phyloP scores from a whole-genome alignment of 139 green algal species.

The Ettlia oleoabundans region DNA sequence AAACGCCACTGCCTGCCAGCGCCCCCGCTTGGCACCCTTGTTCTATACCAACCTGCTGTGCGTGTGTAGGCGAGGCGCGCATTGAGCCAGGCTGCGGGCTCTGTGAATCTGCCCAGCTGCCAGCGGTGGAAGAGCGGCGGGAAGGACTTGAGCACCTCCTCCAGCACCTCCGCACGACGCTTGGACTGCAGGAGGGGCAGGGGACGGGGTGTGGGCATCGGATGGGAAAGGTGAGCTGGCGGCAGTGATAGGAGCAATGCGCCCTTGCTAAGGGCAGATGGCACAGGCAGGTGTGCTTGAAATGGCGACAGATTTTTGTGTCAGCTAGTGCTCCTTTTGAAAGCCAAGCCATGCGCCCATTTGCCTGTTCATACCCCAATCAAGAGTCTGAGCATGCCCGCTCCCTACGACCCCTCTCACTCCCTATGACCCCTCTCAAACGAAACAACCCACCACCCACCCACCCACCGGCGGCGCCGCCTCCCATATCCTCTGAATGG shows the following conservation, averaged over 20 bases:
- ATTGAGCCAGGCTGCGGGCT: slow-evolving; percentile 87
- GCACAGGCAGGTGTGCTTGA: too few relatives aligned
- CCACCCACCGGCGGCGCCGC: neutral
- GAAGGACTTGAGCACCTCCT: slow-evolving; percentile 73
- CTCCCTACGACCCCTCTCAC: neutral
- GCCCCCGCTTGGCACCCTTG: too few relatives aligned
- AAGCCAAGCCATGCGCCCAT: too few relatives aligned
- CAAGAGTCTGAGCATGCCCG: too few relatives aligned
- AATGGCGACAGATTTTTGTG: too few relatives aligned
- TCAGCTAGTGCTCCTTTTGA: too few relatives aligned
- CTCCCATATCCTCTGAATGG: slow-evolving; percentile 75
- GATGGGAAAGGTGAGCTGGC: neutral
- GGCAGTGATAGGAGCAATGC: neutral
- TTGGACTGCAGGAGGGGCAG: slow-evolving; percentile 22
- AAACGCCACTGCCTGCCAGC: too few relatives aligned
- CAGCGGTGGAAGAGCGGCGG: slow-evolving; percentile 89
- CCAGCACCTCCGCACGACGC: slow-evolving; percentile 53
- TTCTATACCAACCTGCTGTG: slow-evolving; percentile 49
- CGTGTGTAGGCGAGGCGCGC: slow-evolving; percentile 82
- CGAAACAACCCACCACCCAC: neutral
- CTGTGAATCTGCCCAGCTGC: slow-evolving; percentile 75
- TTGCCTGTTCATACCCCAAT: too few relatives aligned
- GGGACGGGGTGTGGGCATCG: neutral
- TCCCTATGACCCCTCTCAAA: neutral
- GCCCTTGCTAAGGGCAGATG: too few relatives aligned